A percentile compares a stretch with the other conserved stretches of the same genome.
These are phyloP conservation scores for Phaffia rhodozyma DNA, from an alignment of 1,284 basidiomycete genomes.

Conservation along the genomic window DNA sequence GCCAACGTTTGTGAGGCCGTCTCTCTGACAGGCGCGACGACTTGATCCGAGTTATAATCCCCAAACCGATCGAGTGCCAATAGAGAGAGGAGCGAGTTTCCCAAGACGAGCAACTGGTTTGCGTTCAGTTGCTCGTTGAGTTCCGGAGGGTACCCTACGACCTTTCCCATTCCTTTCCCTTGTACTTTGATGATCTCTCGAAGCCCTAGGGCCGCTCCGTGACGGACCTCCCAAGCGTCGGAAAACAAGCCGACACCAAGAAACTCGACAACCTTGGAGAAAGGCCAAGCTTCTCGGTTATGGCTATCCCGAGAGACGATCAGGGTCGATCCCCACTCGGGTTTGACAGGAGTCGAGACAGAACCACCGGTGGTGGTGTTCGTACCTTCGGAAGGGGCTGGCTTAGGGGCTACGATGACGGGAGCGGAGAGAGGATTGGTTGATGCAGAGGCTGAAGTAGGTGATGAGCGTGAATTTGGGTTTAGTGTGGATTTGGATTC, in stretches of 20 bases:
- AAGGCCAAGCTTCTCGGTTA: slow-evolving; percentile 61
- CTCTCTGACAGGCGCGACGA: slow-evolving; percentile 92
- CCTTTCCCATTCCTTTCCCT: slow-evolving; percentile 70
- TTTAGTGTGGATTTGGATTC: slow-evolving; percentile 23
- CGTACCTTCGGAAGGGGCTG: slow-evolving; percentile 25
- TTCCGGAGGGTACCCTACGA: slow-evolving; percentile 41
- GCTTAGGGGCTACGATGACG: slow-evolving; percentile 33
- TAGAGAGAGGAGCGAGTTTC: slow-evolving; percentile 75
- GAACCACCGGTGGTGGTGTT: slow-evolving; percentile 23
- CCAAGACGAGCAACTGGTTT: slow-evolving; percentile 43
- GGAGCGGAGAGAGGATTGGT: slow-evolving; percentile 21
- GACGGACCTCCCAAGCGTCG: slow-evolving; percentile 82
- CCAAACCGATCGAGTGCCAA: slow-evolving; percentile 95
- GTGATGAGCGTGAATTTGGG: slow-evolving; percentile 7
- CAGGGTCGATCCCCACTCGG: slow-evolving; percentile 3
- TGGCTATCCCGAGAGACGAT: slow-evolving; percentile 30
- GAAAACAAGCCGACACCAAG: slow-evolving; percentile 75
- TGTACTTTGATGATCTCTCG: slow-evolving; percentile 80
- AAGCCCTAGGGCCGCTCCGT: slow-evolving; percentile 85
- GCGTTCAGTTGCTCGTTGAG: slow-evolving; percentile 61
- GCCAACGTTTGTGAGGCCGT: slow-evolving; percentile 91
- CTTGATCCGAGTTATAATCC: slow-evolving; percentile 93
- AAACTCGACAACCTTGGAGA: slow-evolving; percentile 71
- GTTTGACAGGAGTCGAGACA: slow-evolving; percentile 16
- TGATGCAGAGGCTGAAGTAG: slow-evolving; percentile 15